Evolutionary conservation across 345 rosid species (phyloP), one percentile per base, ranked within the genome.

Genomic region (Dipteronia dyeriana): DNA sequence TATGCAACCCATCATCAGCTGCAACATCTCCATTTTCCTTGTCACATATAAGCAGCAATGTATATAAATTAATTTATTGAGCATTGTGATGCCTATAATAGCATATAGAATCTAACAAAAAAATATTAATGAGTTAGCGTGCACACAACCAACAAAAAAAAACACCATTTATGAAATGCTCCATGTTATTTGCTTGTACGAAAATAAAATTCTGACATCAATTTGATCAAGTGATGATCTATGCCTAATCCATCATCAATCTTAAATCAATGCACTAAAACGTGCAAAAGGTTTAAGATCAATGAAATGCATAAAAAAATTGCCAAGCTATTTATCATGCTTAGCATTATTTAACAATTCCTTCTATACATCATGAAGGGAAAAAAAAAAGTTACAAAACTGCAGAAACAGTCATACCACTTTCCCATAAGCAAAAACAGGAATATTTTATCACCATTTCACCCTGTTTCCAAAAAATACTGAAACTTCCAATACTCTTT

Each of bases 1-100:
- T 87, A 74, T 82, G 89, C 78, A 92, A 70, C 67, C 89, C 92
- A 70, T 91, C 91, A 14, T 87, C 97, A 29, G 87, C 81, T 45
- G 85, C 83, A 73, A 83, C 78, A 73, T 90, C 95, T 82, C 92
- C 98, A 83, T 91, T 91, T 76, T 91, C 98, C 99, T 95, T 72
- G 63, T 76, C 29, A 75, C 57, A 77, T 74, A 59, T 13, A 73
- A 71, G 61, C 43, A 56, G 69, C 31, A 49, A 29, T 65, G 19
- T 1, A 74, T 61, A 17, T 29, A 19, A 12, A 31, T 20, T 64
- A 47, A 17, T 49, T 16, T 10, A 75, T 2, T 5, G 45, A 7
- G 22, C 25, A 60, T 5, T n/a, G 25, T 41, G 53, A 22, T 9
- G 17, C 34, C 25, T 20, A 22, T 53, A n/a, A 9, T 56, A 5